phyloP scores from a whole-genome alignment of 2,329 filamentous ascomycete species.

The Trichoderma brevicompactum region DNA sequence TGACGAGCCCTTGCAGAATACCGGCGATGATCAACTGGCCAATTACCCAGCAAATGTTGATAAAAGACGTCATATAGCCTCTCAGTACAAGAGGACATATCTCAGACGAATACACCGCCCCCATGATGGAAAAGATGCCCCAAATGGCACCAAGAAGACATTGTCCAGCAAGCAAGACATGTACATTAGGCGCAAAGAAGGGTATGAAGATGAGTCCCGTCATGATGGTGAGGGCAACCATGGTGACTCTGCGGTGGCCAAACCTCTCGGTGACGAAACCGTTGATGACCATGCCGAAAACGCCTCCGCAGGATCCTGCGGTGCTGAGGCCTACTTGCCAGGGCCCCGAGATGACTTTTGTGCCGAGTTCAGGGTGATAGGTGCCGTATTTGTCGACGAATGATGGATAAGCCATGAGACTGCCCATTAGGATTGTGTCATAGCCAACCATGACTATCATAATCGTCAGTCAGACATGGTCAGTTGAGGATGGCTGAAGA shows the following conservation, averaged over 20 bases:
- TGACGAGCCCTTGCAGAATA: constrained; percentile 29
- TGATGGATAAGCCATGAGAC: constrained; percentile 41
- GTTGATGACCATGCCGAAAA: constrained; percentile 33
- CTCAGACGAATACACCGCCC: constrained; percentile 50
- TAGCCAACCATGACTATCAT: constrained; percentile 44
- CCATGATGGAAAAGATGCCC: constrained; percentile 47
- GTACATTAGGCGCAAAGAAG: constrained; percentile 40
- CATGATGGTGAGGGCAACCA: constrained; percentile 50
- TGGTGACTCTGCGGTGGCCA: constrained; percentile 54
- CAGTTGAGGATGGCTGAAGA: too few species aligned
- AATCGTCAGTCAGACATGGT: too few species aligned
- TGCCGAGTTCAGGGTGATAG: constrained; percentile 21
- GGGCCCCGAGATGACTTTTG: constrained; percentile 44
- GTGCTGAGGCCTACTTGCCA: constrained; percentile 55
- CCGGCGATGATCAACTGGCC: constrained; percentile 29
- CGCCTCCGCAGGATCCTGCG: constrained; percentile 49
- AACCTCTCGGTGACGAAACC: constrained; percentile 32
- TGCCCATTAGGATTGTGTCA: constrained; percentile 39
- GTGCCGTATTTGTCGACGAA: constrained; percentile 39
- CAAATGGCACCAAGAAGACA: constrained; percentile 49
- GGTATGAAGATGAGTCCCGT: constrained; percentile 33
- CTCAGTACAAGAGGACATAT: constrained; percentile 41
- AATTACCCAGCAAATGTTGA: constrained; percentile 32
- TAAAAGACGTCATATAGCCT: constrained; percentile 45
- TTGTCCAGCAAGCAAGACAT: constrained; percentile 48